Evolutionary conservation across 345 rosid genomes (phyloP).

Genomic region (Brassica cretica): DNA sequence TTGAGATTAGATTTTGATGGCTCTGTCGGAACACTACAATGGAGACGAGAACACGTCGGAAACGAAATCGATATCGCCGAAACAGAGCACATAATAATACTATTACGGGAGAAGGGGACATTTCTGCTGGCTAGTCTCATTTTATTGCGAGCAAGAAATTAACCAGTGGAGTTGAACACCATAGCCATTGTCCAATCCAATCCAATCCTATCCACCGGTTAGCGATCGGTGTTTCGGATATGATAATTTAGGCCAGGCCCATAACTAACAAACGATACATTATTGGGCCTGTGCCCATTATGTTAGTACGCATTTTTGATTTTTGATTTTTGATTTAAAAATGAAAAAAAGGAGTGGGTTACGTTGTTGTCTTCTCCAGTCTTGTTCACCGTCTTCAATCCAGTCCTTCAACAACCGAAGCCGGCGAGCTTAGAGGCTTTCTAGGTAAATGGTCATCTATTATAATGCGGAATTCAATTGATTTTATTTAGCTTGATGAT

Average conservation of each 20-base stretch:
- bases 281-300: too few species aligned
- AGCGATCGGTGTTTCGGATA: neutral
- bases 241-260: neutral
- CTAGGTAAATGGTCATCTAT: too few species aligned
- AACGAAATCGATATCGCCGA: conserved; percentile 34
- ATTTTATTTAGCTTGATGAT: too few species aligned
- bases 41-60: conserved; percentile 11
- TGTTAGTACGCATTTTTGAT: too few species aligned
- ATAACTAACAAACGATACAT: too few species aligned
- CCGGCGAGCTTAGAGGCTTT: too few species aligned
- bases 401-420: neutral
- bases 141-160: neutral
- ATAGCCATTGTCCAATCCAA: neutral
- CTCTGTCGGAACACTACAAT: conserved; percentile 19
- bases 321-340: too few species aligned
- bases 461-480: neutral
- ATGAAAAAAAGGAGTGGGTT: neutral
- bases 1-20: conserved; percentile 6
- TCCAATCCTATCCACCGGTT: neutral
- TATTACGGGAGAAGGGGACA: neutral
- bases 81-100: conserved; percentile 13
- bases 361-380: neutral
- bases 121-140: neutral
- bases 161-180: neutral
- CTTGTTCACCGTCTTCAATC: neutral